Percentiles rank a stretch among this genome's conserved stretches.
phyloP scores from a whole-genome alignment of 768 basidiomycete species.

The Lyophyllum shimeji region DNA sequence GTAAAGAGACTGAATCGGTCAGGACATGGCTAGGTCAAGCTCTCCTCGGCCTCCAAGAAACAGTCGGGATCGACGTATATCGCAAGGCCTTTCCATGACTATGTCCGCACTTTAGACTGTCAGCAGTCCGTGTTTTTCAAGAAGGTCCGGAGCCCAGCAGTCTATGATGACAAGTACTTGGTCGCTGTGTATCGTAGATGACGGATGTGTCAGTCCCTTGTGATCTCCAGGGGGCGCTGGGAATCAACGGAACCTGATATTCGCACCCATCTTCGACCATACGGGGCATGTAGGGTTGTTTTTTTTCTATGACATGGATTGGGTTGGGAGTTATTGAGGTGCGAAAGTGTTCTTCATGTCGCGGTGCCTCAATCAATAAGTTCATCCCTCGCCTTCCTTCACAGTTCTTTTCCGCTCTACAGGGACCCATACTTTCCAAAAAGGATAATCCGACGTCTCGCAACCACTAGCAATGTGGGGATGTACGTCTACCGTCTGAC shows the following conservation, averaged over 20 bases:
- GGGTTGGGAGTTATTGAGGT: background rate
- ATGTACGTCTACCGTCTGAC: background rate
- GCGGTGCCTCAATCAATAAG: slow-evolving; percentile 3
- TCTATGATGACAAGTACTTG: background rate
- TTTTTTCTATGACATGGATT: background rate
- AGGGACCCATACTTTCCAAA: background rate
- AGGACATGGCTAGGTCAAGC: slow-evolving; percentile 65
- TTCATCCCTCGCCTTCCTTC: background rate
- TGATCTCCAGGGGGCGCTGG: background rate
- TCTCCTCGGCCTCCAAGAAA: slow-evolving; percentile 47
- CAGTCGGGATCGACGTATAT: slow-evolving; percentile 67
- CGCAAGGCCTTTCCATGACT: slow-evolving; percentile 54
- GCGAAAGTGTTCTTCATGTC: background rate
- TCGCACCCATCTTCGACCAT: background rate
- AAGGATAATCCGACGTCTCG: background rate
- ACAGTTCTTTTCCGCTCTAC: background rate
- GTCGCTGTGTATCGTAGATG: background rate
- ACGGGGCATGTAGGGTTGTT: background rate
- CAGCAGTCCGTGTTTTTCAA: background rate
- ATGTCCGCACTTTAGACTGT: background rate
- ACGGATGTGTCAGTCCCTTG: background rate
- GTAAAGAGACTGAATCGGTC: slow-evolving; percentile 73
- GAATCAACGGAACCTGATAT: background rate
- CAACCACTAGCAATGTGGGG: background rate
- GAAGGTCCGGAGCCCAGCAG: background rate